Evolutionary conservation across 768 basidiomycete genomes (phyloP).

Genomic region (Boletus insuetus): DNA sequence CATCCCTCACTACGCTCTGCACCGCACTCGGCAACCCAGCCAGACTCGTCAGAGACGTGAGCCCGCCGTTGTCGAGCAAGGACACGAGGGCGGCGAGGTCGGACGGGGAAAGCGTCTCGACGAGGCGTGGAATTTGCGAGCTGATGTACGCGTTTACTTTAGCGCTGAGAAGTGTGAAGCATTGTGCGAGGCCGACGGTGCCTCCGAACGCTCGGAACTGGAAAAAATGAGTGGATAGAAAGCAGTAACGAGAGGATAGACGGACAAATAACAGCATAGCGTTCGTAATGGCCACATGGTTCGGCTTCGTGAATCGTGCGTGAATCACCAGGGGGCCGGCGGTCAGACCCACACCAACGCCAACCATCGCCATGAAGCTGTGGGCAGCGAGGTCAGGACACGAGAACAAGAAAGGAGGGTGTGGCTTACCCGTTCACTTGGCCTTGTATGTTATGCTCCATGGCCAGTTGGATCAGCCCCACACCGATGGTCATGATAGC

Average conservation of each 20-base stretch:
- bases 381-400: not conserved
- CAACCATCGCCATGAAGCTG: constrained; percentile 45
- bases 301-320: constrained; percentile 43
- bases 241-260: not conserved
- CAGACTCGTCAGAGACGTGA: constrained; percentile 38
- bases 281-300: constrained; percentile 42
- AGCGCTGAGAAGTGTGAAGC: constrained; percentile 44
- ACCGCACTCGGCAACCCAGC: constrained; percentile 34
- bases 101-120: constrained; percentile 28
- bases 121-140: constrained; percentile 14
- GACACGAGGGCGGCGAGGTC: constrained; percentile 28
- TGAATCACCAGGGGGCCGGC: constrained; percentile 42
- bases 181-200: constrained; percentile 52
- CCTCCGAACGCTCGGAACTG: constrained; percentile 52
- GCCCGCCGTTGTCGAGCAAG: constrained; percentile 23
- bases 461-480: constrained; percentile 42
- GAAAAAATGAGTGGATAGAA: not conserved
- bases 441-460: constrained; percentile 35
- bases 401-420: not conserved
- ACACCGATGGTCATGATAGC: constrained; percentile 38
- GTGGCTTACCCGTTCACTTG: constrained; percentile 35
- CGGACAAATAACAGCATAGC: constrained; percentile 46
- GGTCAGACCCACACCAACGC: constrained; percentile 42
- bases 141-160: constrained; percentile 38
- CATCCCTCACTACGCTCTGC: constrained; percentile 37